Percentiles rank a stretch among this genome's conserved stretches.
These are phyloP conservation scores for Microascus cirrosus DNA, from an alignment of 2,329 filamentous ascomycete genomes.

Conservation along the genomic window DNA sequence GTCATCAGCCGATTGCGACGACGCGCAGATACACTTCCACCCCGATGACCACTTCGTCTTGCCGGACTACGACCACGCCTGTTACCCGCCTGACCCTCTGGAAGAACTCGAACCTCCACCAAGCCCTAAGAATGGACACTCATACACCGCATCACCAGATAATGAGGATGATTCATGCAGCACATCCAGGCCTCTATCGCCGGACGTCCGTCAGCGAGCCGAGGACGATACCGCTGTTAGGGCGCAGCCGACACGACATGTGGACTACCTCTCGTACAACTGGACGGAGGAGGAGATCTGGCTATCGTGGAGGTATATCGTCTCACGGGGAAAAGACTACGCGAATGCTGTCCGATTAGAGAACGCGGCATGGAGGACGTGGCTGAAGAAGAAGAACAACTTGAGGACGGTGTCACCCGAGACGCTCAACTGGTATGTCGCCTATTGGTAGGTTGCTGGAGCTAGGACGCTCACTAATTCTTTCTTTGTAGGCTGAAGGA, in stretches of 20 bases:
- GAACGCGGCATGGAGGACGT: conserved; percentile 95
- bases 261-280: conserved; percentile 90
- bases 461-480: neutral
- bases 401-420: conserved; percentile 84
- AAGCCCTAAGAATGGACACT: conserved; percentile 37
- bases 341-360: conserved; percentile 74
- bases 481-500: conserved; percentile 70
- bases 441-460: neutral
- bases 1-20: conserved; percentile 40
- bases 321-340: conserved; percentile 67
- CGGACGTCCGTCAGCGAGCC: conserved; percentile 46
- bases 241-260: conserved; percentile 69
- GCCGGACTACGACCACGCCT: conserved; percentile 32
- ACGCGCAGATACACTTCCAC: conserved; percentile 30
- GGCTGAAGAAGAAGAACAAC: conserved; percentile 85
- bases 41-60: conserved; percentile 36
- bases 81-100: conserved; percentile 29
- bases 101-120: conserved; percentile 39
- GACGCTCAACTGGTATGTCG: conserved; percentile 72
- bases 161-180: conserved; percentile 33
- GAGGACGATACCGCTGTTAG: conserved; percentile 73
- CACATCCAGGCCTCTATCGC: conserved; percentile 46
- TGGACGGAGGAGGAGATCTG: conserved; percentile 96
- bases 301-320: conserved; percentile 92
- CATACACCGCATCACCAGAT: conserved; percentile 41